phyloP scores from a whole-genome alignment of 495 filamentous ascomycete species.

The Xylaria bambusicola region DNA sequence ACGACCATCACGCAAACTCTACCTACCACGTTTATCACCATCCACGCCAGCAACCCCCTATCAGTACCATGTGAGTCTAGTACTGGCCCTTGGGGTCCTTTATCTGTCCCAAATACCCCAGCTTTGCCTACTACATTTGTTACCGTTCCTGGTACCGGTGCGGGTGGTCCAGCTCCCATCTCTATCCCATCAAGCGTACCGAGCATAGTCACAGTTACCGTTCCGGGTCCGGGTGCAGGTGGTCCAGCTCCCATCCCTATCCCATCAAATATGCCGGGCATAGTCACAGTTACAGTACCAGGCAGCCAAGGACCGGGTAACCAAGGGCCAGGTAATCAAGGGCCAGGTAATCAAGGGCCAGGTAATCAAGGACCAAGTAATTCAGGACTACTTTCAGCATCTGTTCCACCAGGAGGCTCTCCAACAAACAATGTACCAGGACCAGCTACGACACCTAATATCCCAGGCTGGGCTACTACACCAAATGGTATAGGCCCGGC shows the following conservation, averaged over 20 bases:
- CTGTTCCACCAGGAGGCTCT: background rate
- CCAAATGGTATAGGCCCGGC: background rate
- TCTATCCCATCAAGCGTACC: background rate
- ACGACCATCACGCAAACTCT: constrained; percentile 1
- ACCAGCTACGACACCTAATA: background rate
- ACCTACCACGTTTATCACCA: constrained; percentile 22
- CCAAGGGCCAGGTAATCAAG: too few relatives aligned
- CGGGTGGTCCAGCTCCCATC: background rate
- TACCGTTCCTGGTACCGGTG: constrained; percentile 5
- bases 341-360: too few relatives aligned
- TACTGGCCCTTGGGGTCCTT: constrained; percentile 14
- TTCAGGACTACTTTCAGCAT: background rate
- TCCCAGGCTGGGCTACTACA: background rate
- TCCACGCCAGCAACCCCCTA: constrained; percentile 8
- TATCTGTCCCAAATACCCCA: constrained; percentile 7
- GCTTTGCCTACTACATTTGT: constrained; percentile 5
- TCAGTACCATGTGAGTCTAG: constrained; percentile 10
- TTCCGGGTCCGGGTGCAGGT: too few relatives aligned
- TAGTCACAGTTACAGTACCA: too few relatives aligned
- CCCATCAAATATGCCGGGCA: too few relatives aligned
- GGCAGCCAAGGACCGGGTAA: too few relatives aligned
- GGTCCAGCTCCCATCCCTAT: too few relatives aligned
- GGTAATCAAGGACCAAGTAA: too few relatives aligned
- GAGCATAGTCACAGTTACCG: constrained; percentile 3
- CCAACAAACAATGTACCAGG: background rate